A percentile compares a stretch with the other conserved stretches of the same genome.
These are phyloP conservation scores for Diaporthe ilicicola DNA, from an alignment of 2,329 filamentous ascomycete genomes.

Conservation along the genomic window DNA sequence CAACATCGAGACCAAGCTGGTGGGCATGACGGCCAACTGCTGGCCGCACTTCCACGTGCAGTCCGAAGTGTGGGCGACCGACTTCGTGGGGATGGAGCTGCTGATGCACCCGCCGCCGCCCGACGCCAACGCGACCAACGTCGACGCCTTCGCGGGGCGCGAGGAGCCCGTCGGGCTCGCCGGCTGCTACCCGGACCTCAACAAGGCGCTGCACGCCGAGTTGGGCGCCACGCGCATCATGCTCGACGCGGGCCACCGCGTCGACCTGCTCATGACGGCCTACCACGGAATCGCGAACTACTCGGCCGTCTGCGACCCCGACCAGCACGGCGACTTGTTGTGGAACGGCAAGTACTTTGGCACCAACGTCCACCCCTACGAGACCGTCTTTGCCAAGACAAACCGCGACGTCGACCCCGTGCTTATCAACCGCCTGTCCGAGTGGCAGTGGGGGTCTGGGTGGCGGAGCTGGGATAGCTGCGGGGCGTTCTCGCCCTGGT, in stretches of 20 bases:
- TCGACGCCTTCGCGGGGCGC: slow-evolving; percentile 38
- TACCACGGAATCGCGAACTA: slow-evolving; percentile 39
- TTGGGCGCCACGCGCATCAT: slow-evolving; percentile 43
- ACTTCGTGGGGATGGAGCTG: slow-evolving; percentile 46
- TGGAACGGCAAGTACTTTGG: slow-evolving; percentile 43
- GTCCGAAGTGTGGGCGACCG: slow-evolving; percentile 50
- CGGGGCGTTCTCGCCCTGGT: slow-evolving; percentile 30
- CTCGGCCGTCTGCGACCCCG: slow-evolving; percentile 36
- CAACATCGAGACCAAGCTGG: slow-evolving; percentile 42
- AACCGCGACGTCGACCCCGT: slow-evolving; percentile 41
- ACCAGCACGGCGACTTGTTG: slow-evolving; percentile 38
- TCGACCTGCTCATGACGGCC: slow-evolving; percentile 45
- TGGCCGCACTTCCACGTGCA: slow-evolving; percentile 46
- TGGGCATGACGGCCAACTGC: slow-evolving; percentile 49
- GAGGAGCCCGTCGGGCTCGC: slow-evolving; percentile 41
- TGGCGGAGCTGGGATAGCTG: slow-evolving; percentile 40
- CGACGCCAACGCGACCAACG: slow-evolving; percentile 28
- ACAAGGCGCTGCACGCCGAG: slow-evolving; percentile 43
- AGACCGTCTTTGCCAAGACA: slow-evolving; percentile 47
- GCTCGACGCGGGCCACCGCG: slow-evolving; percentile 42
- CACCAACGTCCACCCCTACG: slow-evolving; percentile 46
- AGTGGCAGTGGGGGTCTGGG: slow-evolving; percentile 39
- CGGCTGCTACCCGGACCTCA: slow-evolving; percentile 42
- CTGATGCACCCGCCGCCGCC: slow-evolving; percentile 43
- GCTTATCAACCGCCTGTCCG: slow-evolving; percentile 40